phyloP scores from a whole-genome alignment of 2,329 filamentous ascomycete genomes.

The Cladophialophora chaetospira region DNA sequence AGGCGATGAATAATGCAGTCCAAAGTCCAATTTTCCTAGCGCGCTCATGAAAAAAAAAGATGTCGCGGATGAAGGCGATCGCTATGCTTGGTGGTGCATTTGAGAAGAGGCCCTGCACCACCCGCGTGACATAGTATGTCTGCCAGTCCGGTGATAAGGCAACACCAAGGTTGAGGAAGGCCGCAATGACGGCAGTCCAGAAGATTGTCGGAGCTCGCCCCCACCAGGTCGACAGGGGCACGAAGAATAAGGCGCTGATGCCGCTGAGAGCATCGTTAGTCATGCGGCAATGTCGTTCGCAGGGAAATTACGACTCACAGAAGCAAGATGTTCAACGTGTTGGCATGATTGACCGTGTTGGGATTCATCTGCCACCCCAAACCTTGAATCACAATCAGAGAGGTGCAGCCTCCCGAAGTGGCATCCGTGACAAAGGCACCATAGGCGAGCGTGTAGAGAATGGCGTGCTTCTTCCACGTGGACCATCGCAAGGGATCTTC shows the following conservation, averaged over 20 bases:
- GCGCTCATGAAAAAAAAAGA: constrained; percentile 45
- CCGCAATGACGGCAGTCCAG: constrained; percentile 38
- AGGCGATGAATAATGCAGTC: constrained; percentile 39
- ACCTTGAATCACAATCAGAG: constrained; percentile 42
- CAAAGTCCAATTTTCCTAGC: constrained; percentile 44
- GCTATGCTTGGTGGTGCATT: constrained; percentile 43
- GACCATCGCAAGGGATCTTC: constrained; percentile 58
- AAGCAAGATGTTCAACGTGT: constrained; percentile 47
- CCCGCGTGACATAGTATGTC: constrained; percentile 43
- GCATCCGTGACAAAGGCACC: constrained; percentile 44
- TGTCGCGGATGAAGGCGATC: constrained; percentile 47
- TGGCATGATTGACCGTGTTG: constrained; percentile 42
- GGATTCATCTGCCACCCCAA: constrained; percentile 40
- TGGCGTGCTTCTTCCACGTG: not conserved
- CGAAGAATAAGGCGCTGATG: constrained; percentile 42
- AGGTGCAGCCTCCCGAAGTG: constrained; percentile 42
- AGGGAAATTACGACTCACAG: not conserved
- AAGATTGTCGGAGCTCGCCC: constrained; percentile 48
- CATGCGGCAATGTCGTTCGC: not conserved
- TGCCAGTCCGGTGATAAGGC: constrained; percentile 39
- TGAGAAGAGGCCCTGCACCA: constrained; percentile 48
- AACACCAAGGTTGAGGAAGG: constrained; percentile 41
- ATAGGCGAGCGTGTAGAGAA: constrained; percentile 34
- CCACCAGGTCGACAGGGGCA: constrained; percentile 44
- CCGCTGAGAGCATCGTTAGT: constrained; percentile 31